phyloP scores from a whole-genome alignment of 352 stramenopile genomes.

The Phytopythium chamaehyphon region DNA sequence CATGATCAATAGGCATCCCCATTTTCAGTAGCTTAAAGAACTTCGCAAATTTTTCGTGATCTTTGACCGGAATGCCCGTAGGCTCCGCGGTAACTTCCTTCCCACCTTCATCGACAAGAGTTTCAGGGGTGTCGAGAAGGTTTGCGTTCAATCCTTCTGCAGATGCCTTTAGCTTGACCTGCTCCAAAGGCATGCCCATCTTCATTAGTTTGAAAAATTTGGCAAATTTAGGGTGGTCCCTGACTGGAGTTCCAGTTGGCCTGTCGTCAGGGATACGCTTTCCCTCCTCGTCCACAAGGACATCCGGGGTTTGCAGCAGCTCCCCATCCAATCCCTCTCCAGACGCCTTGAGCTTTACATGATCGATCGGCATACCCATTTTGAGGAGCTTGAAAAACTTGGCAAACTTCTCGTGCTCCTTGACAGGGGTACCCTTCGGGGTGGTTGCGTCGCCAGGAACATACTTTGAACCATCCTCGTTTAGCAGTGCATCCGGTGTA shows the following conservation, averaged over 20 bases:
- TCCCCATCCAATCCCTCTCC: constrained; percentile 87
- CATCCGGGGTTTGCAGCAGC: constrained; percentile 75
- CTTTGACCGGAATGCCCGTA: constrained; percentile 54
- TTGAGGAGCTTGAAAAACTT: constrained; percentile 84
- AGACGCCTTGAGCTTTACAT: constrained; percentile 71
- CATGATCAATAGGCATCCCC: constrained; percentile 80
- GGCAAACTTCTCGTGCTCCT: constrained; percentile 60
- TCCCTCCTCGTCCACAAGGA: constrained; percentile 54
- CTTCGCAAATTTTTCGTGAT: constrained; percentile 90
- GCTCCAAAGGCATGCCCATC: constrained; percentile 71
- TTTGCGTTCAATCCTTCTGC: constrained; percentile 52
- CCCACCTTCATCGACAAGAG: constrained; percentile 43
- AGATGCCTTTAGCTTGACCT: constrained; percentile 61
- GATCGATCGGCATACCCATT: constrained; percentile 78
- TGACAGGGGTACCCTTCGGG: constrained; percentile 39
- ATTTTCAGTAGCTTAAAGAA: constrained; percentile 94
- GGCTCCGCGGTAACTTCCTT: constrained; percentile 25
- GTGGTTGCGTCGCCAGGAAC: constrained; percentile 8
- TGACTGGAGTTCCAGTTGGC: constrained; percentile 29
- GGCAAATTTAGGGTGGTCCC: constrained; percentile 88
- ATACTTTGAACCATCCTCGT: constrained; percentile 47
- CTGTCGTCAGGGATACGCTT: constrained; percentile 8
- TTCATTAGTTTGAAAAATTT: constrained; percentile 82
- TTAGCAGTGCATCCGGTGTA: constrained; percentile 47
- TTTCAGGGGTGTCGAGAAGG: constrained; percentile 52